These are phyloP conservation scores for Periconia sp. DNA, from an alignment of 2,329 filamentous ascomycete species.

Conservation along the genomic window DNA sequence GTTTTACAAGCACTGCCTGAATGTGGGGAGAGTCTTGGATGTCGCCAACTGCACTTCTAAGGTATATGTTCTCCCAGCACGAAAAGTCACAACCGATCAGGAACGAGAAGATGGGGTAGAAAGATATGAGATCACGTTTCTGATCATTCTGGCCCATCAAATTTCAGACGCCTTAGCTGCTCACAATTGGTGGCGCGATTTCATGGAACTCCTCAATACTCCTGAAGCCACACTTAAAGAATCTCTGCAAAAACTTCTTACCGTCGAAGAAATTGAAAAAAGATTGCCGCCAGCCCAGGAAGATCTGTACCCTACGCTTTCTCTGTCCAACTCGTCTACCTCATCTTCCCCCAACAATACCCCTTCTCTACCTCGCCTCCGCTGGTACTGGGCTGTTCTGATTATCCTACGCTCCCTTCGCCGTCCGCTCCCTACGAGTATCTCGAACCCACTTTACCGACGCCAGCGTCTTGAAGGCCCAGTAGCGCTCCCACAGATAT, in stretches of 20 bases:
- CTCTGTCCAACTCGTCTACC: too few relatives aligned
- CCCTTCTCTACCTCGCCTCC: constrained; percentile 33
- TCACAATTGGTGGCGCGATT: constrained; percentile 47
- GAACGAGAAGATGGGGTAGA: not conserved
- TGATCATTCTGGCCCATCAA: constrained; percentile 48
- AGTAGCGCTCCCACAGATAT: constrained; percentile 32
- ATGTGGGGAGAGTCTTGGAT: constrained; percentile 44
- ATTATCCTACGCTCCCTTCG: constrained; percentile 48
- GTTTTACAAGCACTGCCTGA: constrained; percentile 47
- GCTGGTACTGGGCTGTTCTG: constrained; percentile 53
- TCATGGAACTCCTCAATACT: constrained; percentile 31
- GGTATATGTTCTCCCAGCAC: constrained; percentile 43
- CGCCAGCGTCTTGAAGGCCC: constrained; percentile 14
- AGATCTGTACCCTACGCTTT: constrained; percentile 44
- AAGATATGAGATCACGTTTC: constrained; percentile 34
- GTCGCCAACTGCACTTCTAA: constrained; percentile 40
- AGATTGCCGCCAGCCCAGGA: constrained; percentile 50
- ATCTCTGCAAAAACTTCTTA: constrained; percentile 7
- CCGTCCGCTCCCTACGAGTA: constrained; percentile 42
- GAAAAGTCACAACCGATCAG: constrained; percentile 15
- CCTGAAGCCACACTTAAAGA: constrained; percentile 5
- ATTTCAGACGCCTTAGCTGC: constrained; percentile 49
- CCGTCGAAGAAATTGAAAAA: constrained; percentile 17
- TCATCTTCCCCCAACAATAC: not conserved
- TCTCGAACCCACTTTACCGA: constrained; percentile 46